Percentiles rank a stretch among this genome's conserved stretches.
Evolutionary conservation across 2,329 filamentous ascomycete species (phyloP).

Genomic region (Metarhizium humberi): DNA sequence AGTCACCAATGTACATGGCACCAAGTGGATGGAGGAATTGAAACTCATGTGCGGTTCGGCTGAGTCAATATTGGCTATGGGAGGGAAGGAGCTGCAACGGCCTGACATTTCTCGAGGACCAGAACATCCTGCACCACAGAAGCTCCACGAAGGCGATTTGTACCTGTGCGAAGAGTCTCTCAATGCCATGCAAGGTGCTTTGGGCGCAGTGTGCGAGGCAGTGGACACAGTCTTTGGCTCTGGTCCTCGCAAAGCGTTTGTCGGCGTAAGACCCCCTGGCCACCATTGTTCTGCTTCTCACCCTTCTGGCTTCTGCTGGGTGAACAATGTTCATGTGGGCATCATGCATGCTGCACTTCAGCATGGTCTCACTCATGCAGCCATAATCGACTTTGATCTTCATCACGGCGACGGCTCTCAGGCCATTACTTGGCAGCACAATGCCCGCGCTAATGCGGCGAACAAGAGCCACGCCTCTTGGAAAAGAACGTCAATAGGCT

Average conservation of each 20-base stretch:
- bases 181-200: conserved; percentile 77
- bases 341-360: conserved; percentile 81
- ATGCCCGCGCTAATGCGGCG: conserved; percentile 53
- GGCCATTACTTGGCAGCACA: conserved; percentile 85
- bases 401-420: conserved; percentile 96
- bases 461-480: conserved; percentile 63
- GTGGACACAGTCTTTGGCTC: conserved; percentile 71
- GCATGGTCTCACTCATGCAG: conserved; percentile 85
- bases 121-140: conserved; percentile 35
- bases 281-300: conserved; percentile 88
- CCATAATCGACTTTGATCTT: conserved; percentile 85
- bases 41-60: conserved; percentile 76
- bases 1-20: conserved; percentile 86
- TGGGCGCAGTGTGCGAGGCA: conserved; percentile 89
- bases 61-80: conserved; percentile 65
- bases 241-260: conserved; percentile 70
- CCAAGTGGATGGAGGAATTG: conserved; percentile 88
- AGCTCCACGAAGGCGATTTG: conserved; percentile 80
- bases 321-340: conserved; percentile 96
- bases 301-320: conserved; percentile 95
- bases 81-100: conserved; percentile 68
- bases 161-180: conserved; percentile 84
- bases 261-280: conserved; percentile 84
- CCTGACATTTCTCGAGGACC: conserved; percentile 49
- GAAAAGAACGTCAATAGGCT: conserved; percentile 84